These are phyloP conservation scores for Blastobotrys attinorum DNA, from an alignment of 805 yeast genomes.

Conservation along the genomic window DNA sequence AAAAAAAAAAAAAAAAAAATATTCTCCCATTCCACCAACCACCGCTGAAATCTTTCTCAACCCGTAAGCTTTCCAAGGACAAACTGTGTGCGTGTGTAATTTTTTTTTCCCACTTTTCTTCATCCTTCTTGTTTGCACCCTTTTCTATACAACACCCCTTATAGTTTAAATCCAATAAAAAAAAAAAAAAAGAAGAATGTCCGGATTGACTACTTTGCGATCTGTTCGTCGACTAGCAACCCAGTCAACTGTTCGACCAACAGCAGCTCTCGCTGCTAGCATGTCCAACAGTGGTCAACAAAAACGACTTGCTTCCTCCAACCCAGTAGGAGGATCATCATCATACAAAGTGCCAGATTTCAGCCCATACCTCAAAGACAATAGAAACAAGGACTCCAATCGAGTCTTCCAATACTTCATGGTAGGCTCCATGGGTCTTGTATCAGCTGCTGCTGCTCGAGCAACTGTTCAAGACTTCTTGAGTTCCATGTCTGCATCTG, in stretches of 20 bases:
- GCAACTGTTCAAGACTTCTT: slow-evolving; percentile 89
- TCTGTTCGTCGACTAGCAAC: background rate
- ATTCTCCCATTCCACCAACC: background rate
- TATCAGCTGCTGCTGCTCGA: slow-evolving; percentile 91
- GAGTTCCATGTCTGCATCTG: slow-evolving; percentile 92
- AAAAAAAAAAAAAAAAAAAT: no score
- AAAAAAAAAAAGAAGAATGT: no score
- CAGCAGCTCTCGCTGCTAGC: background rate
- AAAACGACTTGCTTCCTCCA: slow-evolving; percentile 5
- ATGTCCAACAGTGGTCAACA: no score
- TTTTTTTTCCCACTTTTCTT: background rate
- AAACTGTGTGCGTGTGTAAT: no score
- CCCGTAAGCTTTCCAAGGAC: background rate
- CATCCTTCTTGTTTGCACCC: background rate
- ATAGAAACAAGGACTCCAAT: slow-evolving; percentile 61
- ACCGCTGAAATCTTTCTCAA: background rate
- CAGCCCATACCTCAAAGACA: slow-evolving; percentile 66
- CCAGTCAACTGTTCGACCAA: background rate
- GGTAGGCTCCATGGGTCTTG: slow-evolving; percentile 91
- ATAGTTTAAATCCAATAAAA: background rate
- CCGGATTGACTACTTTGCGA: no score
- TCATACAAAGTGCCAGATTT: slow-evolving; percentile 89
- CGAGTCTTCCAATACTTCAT: slow-evolving; percentile 92
- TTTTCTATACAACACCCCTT: background rate
- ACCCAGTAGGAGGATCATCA: slow-evolving; percentile 40